Base-by-base conservation (phyloP, 306 rosid species). In the Herpetospermum pedunculosum region DNA sequence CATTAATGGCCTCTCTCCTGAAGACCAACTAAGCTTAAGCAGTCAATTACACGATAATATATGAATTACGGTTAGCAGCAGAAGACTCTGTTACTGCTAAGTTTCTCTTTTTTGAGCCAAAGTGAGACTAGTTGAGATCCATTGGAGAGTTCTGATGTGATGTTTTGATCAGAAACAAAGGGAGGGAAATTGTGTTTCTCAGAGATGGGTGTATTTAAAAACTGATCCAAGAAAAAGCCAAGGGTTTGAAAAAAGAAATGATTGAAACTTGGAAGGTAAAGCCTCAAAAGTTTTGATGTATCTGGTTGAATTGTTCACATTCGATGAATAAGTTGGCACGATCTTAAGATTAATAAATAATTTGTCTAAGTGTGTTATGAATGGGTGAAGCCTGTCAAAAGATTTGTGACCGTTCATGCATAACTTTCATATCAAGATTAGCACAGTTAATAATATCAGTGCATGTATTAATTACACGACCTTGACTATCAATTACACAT, bases 121-220 rank as follows among this genome's bases (percentile, higher is more conserved):
- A 68, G 75, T 75, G 62, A 73, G 72, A 72, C 67, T 50, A 73
- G 82, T 80, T 80, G 64, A 37, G 67, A 37, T 35, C 70, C 62
- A 34, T 79, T 77, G 44, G 65, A 77, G 62, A 70, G 55, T 64
- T 32, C 55, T 38, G 75, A 54, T 70, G 69, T n/a, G 60, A 74
- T 74, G 69, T 74, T 28, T 74, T 34, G 34, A 73, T 72, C 65
- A 73, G 6, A 52, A 73, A 73, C 76, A 35, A 32, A 72, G 25
- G 47, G 35, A 68, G 37, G 25, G 21, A 38, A 63, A 38, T 8
- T 19, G 69, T 21, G 47, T 52, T 52, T 52, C 10, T 21, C 29
- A 21, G 13, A 52, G 58, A 21, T 52, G 46, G 28, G 41, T 35
- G 70, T 62, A 62, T 21, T 21, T 62, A 40, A n/a, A 21, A 64